Evolutionary conservation across 768 basidiomycete genomes (phyloP).

Genomic region (Gautieria morchelliformis): DNA sequence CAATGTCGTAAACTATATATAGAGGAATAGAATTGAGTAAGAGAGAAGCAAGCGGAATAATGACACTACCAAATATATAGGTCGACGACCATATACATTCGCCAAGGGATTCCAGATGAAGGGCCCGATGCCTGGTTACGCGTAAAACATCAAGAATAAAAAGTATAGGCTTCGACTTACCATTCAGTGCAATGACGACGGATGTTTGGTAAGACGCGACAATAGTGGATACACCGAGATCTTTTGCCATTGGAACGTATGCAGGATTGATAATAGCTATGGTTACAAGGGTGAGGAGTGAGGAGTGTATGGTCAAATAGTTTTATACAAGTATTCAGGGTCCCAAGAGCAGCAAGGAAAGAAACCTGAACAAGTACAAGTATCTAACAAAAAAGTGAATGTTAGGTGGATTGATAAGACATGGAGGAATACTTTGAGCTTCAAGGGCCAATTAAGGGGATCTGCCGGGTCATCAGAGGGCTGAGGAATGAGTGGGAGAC

Average conservation of each 20-base stretch:
- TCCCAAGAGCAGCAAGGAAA: conserved; percentile 27
- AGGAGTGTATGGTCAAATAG: background rate
- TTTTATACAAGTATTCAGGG: conserved; percentile 22
- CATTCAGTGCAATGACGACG: conserved; percentile 18
- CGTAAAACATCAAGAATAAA: background rate
- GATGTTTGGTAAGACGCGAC: conserved; percentile 32
- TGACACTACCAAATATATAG: conserved; percentile 21
- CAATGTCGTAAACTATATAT: conserved; percentile 19
- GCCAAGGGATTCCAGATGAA: conserved; percentile 31
- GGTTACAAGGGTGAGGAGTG: background rate
- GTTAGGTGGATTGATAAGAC: background rate
- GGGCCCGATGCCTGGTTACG: conserved; percentile 19
- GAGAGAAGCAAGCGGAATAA: background rate
- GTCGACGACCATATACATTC: conserved; percentile 31
- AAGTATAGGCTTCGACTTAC: background rate
- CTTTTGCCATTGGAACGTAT: conserved; percentile 27
- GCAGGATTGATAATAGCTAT: conserved; percentile 29
- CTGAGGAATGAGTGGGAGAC: conserved; percentile 34
- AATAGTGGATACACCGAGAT: conserved; percentile 27
- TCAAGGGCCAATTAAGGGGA: conserved; percentile 32
- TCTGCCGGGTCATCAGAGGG: conserved; percentile 30
- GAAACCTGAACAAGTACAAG: conserved; percentile 24
- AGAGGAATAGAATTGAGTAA: background rate
- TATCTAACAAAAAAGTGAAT: background rate
- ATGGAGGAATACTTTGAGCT: conserved; percentile 5